These are phyloP conservation scores for Anisodus tanguticus DNA, from an alignment of 257 asterid species.

Conservation along the genomic window DNA sequence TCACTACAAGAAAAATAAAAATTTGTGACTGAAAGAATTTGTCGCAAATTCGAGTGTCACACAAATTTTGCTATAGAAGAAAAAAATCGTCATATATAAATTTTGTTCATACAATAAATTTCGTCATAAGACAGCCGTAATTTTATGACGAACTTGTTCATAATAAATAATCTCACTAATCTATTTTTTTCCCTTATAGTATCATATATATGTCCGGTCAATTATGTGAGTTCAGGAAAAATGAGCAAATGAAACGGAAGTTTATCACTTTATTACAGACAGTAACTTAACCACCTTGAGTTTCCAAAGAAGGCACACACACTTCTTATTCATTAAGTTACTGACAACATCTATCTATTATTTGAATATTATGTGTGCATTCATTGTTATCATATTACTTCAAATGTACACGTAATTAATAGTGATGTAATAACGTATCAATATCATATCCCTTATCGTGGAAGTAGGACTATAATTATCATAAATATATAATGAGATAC, in stretches of 20 bases:
- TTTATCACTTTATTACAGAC: not conserved
- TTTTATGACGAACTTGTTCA: too few species aligned
- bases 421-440: constrained; percentile 7
- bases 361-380: not conserved
- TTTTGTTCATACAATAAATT: too few species aligned
- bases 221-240: not conserved
- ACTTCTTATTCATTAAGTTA: not conserved
- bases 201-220: not conserved
- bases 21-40: too few species aligned
- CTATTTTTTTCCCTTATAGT: too few species aligned
- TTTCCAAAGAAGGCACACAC: not conserved
- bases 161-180: too few species aligned
- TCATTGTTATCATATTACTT: constrained; percentile 1
- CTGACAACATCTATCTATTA: not conserved
- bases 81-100: too few species aligned
- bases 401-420: constrained; percentile 1
- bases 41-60: not conserved
- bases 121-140: too few species aligned
- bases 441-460: not conserved
- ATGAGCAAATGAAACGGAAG: not conserved
- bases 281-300: not conserved
- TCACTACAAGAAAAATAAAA: not conserved
- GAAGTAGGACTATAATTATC: constrained; percentile 16
- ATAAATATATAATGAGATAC: not conserved
- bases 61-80: too few species aligned